Evolutionary conservation across 129 eudicot species (phyloP), one percentile per base, ranked within the genome.

Genomic region (Lactuca sativa): DNA sequence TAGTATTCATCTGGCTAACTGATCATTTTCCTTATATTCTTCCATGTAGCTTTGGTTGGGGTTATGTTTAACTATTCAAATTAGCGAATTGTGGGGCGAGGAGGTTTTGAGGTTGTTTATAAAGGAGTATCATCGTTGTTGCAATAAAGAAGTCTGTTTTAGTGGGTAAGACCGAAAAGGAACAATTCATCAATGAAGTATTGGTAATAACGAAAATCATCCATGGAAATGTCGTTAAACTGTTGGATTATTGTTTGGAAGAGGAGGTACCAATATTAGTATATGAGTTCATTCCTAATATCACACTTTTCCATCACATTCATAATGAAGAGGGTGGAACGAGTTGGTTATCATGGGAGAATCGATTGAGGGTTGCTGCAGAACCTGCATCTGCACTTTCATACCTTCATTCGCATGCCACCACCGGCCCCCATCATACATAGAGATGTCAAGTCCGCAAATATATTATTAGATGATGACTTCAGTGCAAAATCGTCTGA

Each of bases 151-250:
- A 25, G 30, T 25, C 30, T 25, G 2, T 25, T 25, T 25, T 2
- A 25, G 30, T 25, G 30, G 30, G 30, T 62, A 25, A 74, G 9
- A 36, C n/a, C 5, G 67, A 64, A 12, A 5, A 60, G 0, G 69
- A 75, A 16, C 67, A 67, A 33, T 75, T 75, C 56, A 67, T 75
- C 16, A 75, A 75, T 10, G 80, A 75, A 30, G 74, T 75, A 6
- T 25, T 41, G 10, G 58, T 74, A 4, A 40, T 74, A 3, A 64
- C 78, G 10, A 72, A 64, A 7, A 21, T 74, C 2, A 57, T 41
- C 41, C 80, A 75, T 17, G 44, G 80, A 25, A 74, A 75, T 13
- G 38, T 75, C 40, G 74, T 59, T 6, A 40, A 40, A 9, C 8
- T 40, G 1, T 40, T 40, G 8, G 44, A 10, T 1, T 25, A 2